A percentile compares a stretch with the other conserved stretches of the same genome.
Conservation (phyloP, 1,284 basidiomycete genomes). For the Ganoderma leucocontextum region DNA sequence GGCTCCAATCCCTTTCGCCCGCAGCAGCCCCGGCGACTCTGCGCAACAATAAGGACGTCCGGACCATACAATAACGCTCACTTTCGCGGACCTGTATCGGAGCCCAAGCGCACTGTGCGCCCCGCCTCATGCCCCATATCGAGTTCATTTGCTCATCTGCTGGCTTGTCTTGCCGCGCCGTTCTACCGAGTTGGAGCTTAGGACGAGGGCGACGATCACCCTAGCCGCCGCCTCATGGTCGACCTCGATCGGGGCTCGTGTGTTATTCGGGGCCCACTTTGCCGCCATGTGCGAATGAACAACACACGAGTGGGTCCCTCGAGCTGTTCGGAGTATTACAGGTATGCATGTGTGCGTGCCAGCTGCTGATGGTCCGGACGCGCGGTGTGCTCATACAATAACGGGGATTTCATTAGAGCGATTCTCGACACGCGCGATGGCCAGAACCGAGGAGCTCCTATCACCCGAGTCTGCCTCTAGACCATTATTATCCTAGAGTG, state of each 20-base stretch:
- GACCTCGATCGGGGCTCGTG: conserved; percentile 4
- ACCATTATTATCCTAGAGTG: not conserved
- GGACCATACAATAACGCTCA: conserved; percentile 18
- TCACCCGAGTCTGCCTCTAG: not conserved
- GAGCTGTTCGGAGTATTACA: conserved; percentile 6
- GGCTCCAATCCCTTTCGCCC: not conserved
- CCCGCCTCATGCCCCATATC: conserved; percentile 2
- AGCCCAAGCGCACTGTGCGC: conserved; percentile 6
- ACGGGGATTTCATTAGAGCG: not conserved
- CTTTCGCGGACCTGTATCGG: conserved; percentile 25
- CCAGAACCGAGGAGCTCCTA: not conserved
- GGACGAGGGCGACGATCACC: conserved; percentile 16
- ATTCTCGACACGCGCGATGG: conserved; percentile 2
- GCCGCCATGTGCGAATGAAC: conserved; percentile 5
- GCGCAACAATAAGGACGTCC: conserved; percentile 21
- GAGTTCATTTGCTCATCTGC: not conserved
- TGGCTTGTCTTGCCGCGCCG: not conserved
- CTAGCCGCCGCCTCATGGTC: conserved; percentile 15
- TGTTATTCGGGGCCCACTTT: not conserved
- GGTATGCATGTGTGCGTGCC: conserved; percentile 6
- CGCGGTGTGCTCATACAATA: conserved; percentile 5
- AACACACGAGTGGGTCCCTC: conserved; percentile 9
- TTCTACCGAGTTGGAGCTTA: not conserved
- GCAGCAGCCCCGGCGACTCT: not conserved
- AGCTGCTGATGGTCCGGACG: conserved; percentile 2